Base-by-base conservation (phyloP, 768 basidiomycete genomes). In the Suillus bovinus region DNA sequence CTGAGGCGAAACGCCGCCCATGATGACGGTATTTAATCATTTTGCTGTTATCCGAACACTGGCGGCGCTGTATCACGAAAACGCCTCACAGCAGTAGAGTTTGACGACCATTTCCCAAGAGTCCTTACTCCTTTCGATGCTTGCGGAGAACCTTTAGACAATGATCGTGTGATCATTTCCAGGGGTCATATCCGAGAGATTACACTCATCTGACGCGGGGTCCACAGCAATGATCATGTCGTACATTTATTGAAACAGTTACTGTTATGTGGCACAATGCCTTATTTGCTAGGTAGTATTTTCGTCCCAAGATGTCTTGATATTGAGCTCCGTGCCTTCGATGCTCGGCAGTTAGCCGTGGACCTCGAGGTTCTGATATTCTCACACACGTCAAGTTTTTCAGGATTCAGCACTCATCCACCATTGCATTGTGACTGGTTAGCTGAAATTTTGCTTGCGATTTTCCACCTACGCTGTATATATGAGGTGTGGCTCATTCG, bases 131-230 rank as follows among this genome's bases (percentile, higher is more conserved):
- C 13, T 47, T 50, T n/a, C 20, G 50, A 33, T 20, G 31, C 10
- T 29, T 16, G 49, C 20, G 27, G 49, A 29, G 16, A 10, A 29
- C 16, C 20, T 31, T 52, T 10, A 3, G 29, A 52, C 31, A 7
- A 33, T 33, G 29, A n/a, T 33, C 20, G 31, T n/a, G 50, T n/a
- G 31, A 52, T 10, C 50, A 10, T 31, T 52, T 31, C 20, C 20
- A 49, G 47, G 49, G 44, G 31, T 52, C 29, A 33, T n/a, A n/a
- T 52, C 50, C 29, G 31, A 52, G 20, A 52, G 50, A 52, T 52
- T 5, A 49, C 27, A 29, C 47, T 29, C 24, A 49, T 49, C 46
- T 14, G 47, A 47, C 14, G 44, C 44, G 46, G 46, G 46, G 24
- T 24, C 17, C 47, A 17, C 24, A 27, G 24, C 14, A 27, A 49